Base-by-base conservation (phyloP, 805 yeast genomes). In the Starmerella sirachaensis region DNA sequence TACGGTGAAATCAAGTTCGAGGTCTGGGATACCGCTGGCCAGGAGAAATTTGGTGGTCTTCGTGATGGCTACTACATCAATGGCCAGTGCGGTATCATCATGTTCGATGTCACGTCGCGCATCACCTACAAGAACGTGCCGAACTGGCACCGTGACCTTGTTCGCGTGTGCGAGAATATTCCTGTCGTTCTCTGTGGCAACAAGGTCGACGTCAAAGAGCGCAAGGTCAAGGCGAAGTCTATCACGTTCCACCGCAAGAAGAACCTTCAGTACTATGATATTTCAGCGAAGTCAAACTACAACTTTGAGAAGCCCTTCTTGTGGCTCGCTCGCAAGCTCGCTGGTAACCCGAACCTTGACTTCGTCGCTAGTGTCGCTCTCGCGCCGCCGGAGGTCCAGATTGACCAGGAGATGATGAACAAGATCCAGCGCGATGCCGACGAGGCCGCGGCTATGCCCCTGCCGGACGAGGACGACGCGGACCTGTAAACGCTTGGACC, bases 201-300 rank as follows among this genome's bases (percentile, higher is more conserved):
- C 81, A 91, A 91, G 72, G 99, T 91, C 56, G 99, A 91, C 65
- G 98, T 91, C 54, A 91, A 91, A 75, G 99, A 91, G 74, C 82
- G 99, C 69, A 91, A 91, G 71, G 99, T 91, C 60, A 91, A 91
- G 76, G 99, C 99, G 56, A 91, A 91, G 76, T 83, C 96, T 62
- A 91, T 91, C 72, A 91, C 99, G 54, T 91, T 91, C 95, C 99
- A 91, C 84, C 82, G 99, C 77, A 91, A 91, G 93, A 91, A 91
- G 78, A 91, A 91, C 74, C 75, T 91, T 66, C 99, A 91, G 71
- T 91, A 91, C 73, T 91, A 91, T 72, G 99, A 91, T 68, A 91
- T 91, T 63, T 88, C 97, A 45, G 99, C 99, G 65, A 91, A 91
- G 72, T 91, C 98, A 51, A 91, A 91, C 75, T 91, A 91, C 74